These are phyloP conservation scores for Fusarium incarnatum DNA, from an alignment of 2,329 filamentous ascomycete species.

Conservation along the genomic window DNA sequence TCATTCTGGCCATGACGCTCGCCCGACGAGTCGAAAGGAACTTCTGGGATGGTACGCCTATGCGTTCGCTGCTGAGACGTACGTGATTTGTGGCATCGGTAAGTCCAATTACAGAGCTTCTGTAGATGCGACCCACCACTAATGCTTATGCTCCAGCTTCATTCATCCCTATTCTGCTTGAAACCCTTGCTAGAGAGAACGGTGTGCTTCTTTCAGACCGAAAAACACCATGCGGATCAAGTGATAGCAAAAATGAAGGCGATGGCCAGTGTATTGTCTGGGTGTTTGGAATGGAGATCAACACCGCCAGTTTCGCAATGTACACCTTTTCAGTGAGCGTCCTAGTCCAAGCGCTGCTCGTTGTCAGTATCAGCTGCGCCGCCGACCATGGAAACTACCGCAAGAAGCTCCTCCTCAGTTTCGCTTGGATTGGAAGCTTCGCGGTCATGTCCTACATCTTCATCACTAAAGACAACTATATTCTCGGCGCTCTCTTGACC, in stretches of 20 bases:
- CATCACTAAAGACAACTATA: constrained; percentile 78
- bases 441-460: constrained; percentile 91
- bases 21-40: constrained; percentile 89
- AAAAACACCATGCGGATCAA: constrained; percentile 77
- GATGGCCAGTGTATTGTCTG: constrained; percentile 83
- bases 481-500: constrained; percentile 84
- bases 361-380: constrained; percentile 95
- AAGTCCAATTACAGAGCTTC: constrained; percentile 50
- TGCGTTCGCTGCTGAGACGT: constrained; percentile 95
- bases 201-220: constrained; percentile 86
- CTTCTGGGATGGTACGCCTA: constrained; percentile 96
- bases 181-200: constrained; percentile 92
- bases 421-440: constrained; percentile 83
- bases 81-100: constrained; percentile 86
- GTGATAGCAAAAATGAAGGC: constrained; percentile 64
- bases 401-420: constrained; percentile 87
- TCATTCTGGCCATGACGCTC: constrained; percentile 86
- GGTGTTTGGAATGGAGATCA: constrained; percentile 86
- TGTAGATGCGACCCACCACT: constrained; percentile 3
- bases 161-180: constrained; percentile 95
- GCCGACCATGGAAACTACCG: constrained; percentile 94
- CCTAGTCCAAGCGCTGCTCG: constrained; percentile 85
- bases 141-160: constrained; percentile 67
- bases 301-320: constrained; percentile 97
- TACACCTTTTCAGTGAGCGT: constrained; percentile 97